Evolutionary conservation across 2,329 filamentous ascomycete species (phyloP).

Genomic region (Cytospora schulzeri): DNA sequence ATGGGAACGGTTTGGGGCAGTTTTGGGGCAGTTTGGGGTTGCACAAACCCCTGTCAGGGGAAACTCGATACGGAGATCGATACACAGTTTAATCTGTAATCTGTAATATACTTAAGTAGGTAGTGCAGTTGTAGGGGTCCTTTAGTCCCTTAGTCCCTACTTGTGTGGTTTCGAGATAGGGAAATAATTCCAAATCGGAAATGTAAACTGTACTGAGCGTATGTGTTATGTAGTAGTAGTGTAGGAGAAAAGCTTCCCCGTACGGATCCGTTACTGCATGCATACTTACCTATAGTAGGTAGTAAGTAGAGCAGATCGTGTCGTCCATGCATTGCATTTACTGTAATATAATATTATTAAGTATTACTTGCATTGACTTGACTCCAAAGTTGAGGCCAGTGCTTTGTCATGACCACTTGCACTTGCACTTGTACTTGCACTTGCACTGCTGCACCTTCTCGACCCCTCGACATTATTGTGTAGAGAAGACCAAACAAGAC

Average conservation of each 20-base stretch:
- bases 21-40: neutral
- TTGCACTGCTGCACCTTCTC: neutral
- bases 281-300: neutral
- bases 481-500: too few relatives aligned
- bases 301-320: conserved; percentile 40
- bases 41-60: conserved; percentile 24
- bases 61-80: conserved; percentile 25
- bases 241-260: neutral
- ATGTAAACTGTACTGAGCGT: too few relatives aligned
- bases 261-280: neutral
- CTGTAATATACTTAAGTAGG: too few relatives aligned
- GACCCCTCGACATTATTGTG: neutral
- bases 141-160: too few relatives aligned
- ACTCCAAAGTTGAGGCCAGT: conserved; percentile 14
- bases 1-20: too few relatives aligned
- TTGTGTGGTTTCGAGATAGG: neutral
- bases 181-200: conserved; percentile 7
- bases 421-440: neutral
- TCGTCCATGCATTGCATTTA: conserved; percentile 33
- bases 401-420: conserved; percentile 5
- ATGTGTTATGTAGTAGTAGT: too few relatives aligned
- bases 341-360: neutral
- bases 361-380: conserved; percentile 22
- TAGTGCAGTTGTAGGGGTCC: conserved; percentile 2
- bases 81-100: conserved; percentile 18